phyloP scores from a whole-genome alignment of 2,329 filamentous ascomycete genomes.

The Hansfordia pulvinata region DNA sequence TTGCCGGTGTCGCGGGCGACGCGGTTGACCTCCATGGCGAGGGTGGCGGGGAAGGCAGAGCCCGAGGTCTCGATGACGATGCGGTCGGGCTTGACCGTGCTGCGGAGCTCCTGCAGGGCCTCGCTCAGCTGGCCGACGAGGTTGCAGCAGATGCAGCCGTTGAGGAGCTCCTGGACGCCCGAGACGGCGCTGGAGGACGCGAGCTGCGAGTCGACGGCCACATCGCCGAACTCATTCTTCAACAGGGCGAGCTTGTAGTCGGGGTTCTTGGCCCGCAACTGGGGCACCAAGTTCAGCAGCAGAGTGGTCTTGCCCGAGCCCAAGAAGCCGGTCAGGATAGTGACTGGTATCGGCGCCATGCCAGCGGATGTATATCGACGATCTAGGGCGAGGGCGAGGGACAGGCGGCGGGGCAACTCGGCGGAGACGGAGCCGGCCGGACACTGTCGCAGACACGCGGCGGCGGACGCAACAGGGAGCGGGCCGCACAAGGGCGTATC shows the following conservation, averaged over 20 bases:
- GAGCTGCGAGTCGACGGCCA: constrained; percentile 87
- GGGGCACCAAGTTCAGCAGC: constrained; percentile 84
- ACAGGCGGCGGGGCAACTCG: neutral
- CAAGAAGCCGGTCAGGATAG: constrained; percentile 90
- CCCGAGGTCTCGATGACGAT: constrained; percentile 93
- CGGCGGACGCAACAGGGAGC: neutral
- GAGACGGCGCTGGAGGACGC: constrained; percentile 72
- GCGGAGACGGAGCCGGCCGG: neutral
- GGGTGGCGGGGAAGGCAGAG: constrained; percentile 73
- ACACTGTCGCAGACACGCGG: neutral
- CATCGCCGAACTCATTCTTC: constrained; percentile 96
- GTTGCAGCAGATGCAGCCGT: constrained; percentile 98
- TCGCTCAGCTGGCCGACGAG: constrained; percentile 81
- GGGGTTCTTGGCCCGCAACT: constrained; percentile 61
- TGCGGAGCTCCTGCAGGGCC: constrained; percentile 62
- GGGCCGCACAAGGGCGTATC: neutral
- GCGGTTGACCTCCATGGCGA: constrained; percentile 82
- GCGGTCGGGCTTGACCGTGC: constrained; percentile 51
- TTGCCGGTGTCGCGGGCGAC: constrained; percentile 54
- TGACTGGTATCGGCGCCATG: constrained; percentile 71
- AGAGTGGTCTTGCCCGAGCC: constrained; percentile 94
- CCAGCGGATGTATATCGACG: constrained; percentile 1
- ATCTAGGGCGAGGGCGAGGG: constrained; percentile 1
- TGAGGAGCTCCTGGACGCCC: constrained; percentile 83
- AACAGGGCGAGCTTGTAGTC: constrained; percentile 81